A percentile compares a stretch with the other conserved stretches of the same genome.
Evolutionary conservation across 257 asterid species (phyloP).

Genomic region (Solanum tarapatanum): DNA sequence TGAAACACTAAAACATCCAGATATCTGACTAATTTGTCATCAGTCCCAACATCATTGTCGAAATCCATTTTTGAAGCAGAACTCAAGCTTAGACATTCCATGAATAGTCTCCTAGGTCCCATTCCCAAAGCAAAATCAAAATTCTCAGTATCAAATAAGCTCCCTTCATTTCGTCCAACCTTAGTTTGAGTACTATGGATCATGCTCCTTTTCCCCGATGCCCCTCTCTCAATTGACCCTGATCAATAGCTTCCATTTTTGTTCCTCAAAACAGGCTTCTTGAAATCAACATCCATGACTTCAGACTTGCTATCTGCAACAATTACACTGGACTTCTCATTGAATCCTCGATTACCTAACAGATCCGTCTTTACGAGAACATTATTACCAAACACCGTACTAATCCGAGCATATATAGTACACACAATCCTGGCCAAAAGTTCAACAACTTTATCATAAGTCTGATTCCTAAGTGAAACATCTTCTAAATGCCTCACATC

Average conservation of each 20-base stretch:
- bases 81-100: conserved; percentile 64
- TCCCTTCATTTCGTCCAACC: conserved; percentile 28
- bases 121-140: conserved; percentile 56
- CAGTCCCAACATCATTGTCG: conserved; percentile 24
- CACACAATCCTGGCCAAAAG: conserved; percentile 62
- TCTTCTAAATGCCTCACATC: conserved; percentile 75
- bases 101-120: conserved; percentile 60
- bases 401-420: conserved; percentile 53
- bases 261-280: conserved; percentile 21
- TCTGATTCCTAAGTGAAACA: conserved; percentile 72
- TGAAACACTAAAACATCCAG: no score
- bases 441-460: conserved; percentile 70
- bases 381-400: conserved; percentile 35
- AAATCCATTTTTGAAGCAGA: conserved; percentile 42
- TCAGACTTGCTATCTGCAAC: conserved; percentile 6
- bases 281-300: background rate
- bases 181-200: conserved; percentile 11
- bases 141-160: conserved; percentile 46
- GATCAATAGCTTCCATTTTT: conserved; percentile 13
- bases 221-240: conserved; percentile 9
- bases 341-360: conserved; percentile 12
- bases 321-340: conserved; percentile 13
- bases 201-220: conserved; percentile 15
- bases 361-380: conserved; percentile 7
- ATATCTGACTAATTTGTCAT: conserved; percentile 47